These are phyloP conservation scores for Piper longum DNA, from an alignment of 164 flowering plant species.

Conservation along the genomic window DNA sequence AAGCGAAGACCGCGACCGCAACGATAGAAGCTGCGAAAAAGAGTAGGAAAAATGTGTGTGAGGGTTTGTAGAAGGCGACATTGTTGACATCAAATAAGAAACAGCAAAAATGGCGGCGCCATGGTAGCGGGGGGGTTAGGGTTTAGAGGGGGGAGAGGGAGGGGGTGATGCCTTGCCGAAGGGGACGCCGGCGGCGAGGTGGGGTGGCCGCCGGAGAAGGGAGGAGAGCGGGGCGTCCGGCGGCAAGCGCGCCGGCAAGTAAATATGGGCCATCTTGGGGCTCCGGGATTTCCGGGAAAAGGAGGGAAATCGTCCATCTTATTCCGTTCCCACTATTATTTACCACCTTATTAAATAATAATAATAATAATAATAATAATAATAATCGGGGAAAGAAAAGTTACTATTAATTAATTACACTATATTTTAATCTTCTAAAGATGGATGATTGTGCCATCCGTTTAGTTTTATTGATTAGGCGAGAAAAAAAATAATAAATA, in stretches of 20 bases:
- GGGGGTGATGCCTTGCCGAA: slow-evolving; percentile 11
- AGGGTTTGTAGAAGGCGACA: neutral
- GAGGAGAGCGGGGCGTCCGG: slow-evolving; percentile 10
- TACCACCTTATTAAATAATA: no score
- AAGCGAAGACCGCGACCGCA: slow-evolving; percentile 2
- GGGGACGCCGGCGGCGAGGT: neutral
- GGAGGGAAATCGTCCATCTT: no score
- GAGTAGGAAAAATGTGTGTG: neutral
- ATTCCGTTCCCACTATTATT: no score
- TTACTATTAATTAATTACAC: no score
- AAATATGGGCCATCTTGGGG: slow-evolving; percentile 22
- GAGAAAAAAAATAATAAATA: no score
- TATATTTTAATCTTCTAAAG: no score
- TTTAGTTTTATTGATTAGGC: no score
- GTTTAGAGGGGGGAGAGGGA: neutral
- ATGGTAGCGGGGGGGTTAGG: neutral
- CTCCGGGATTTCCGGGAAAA: no score
- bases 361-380: no score
- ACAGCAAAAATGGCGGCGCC: neutral
- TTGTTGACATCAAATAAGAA: neutral
- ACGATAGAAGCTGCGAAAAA: neutral
- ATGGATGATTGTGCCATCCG: no score
- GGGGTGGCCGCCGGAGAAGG: slow-evolving; percentile 8
- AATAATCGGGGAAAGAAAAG: no score
- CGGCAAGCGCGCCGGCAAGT: slow-evolving; percentile 11